Conservation (phyloP, 2,329 filamentous ascomycete genomes). For the Ambrosiella cleistominuta region DNA sequence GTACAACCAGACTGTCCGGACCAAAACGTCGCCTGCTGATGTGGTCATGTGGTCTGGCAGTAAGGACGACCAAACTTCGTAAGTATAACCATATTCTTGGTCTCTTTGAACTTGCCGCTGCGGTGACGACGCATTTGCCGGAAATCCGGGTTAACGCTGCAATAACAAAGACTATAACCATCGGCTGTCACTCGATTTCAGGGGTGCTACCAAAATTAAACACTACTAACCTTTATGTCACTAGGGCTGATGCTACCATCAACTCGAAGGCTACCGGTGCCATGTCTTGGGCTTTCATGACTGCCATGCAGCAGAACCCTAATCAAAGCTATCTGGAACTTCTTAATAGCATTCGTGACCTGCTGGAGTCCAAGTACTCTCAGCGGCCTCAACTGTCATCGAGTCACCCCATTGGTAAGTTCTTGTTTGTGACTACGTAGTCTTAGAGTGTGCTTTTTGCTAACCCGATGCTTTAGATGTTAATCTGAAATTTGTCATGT, state of each 20-base stretch:
- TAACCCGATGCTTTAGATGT: slow-evolving; percentile 4
- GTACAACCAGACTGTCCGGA: slow-evolving; percentile 61
- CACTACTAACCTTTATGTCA: slow-evolving; percentile 1
- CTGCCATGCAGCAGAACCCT: slow-evolving; percentile 74
- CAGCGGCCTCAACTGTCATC: slow-evolving; percentile 95
- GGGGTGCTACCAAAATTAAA: neutral
- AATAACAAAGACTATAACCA: neutral
- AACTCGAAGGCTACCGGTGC: slow-evolving; percentile 79
- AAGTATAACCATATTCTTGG: slow-evolving; percentile 17
- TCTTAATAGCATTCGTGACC: slow-evolving; percentile 85
- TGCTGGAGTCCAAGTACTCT: slow-evolving; percentile 68
- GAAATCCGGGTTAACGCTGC: neutral
- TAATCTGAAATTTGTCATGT: slow-evolving; percentile 13
- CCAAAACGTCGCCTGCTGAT: slow-evolving; percentile 85
- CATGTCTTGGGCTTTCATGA: slow-evolving; percentile 97
- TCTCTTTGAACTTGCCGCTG: slow-evolving; percentile 8
- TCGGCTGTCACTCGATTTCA: neutral
- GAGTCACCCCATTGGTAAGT: slow-evolving; percentile 83
- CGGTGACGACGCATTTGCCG: neutral
- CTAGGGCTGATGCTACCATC: slow-evolving; percentile 77
- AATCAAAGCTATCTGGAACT: slow-evolving; percentile 93
- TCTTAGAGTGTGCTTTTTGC: neutral
- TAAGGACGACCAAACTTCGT: slow-evolving; percentile 87
- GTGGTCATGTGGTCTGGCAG: slow-evolving; percentile 97
- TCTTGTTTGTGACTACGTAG: neutral